Percentiles rank a stretch among this genome's conserved stretches.
phyloP scores from a whole-genome alignment of 108 stramenopile genomes.

The Licmophora abbreviata region DNA sequence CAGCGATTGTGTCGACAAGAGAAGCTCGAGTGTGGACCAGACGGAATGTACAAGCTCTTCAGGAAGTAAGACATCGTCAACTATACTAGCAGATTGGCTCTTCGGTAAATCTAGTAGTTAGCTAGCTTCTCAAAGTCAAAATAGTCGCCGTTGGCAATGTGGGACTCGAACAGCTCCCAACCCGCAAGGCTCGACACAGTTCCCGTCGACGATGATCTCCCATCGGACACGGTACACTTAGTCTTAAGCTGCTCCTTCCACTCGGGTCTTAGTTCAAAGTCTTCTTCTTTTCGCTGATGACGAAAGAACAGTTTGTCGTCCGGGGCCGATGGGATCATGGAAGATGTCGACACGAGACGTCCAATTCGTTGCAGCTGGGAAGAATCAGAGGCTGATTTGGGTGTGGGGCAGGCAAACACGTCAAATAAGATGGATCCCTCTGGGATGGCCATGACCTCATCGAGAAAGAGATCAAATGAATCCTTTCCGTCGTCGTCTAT shows the following conservation, averaged over 20 bases:
- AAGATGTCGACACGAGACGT: slow-evolving; percentile 12
- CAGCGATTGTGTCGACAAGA: slow-evolving; percentile 73
- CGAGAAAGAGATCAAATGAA: slow-evolving; percentile 16
- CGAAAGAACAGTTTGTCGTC: slow-evolving; percentile 25
- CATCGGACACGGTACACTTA: slow-evolving; percentile 7
- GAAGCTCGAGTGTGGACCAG: slow-evolving; percentile 76
- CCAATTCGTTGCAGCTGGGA: slow-evolving; percentile 22
- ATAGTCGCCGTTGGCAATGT: slow-evolving; percentile 14
- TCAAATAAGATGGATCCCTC: slow-evolving; percentile 18
- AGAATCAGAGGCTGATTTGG: slow-evolving; percentile 12
- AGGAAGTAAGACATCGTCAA: slow-evolving; percentile 30
- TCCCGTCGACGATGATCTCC: slow-evolving; percentile 7
- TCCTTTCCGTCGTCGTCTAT: neutral
- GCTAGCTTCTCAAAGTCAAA: slow-evolving; percentile 15
- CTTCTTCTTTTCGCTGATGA: slow-evolving; percentile 31
- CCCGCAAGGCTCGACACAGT: slow-evolving; percentile 16
- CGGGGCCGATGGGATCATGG: slow-evolving; percentile 9
- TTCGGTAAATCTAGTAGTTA: neutral
- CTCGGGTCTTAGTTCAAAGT: slow-evolving; percentile 20
- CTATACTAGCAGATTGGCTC: neutral
- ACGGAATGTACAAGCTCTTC: slow-evolving; percentile 79
- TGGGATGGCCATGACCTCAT: slow-evolving; percentile 10
- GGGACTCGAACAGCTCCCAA: slow-evolving; percentile 20
- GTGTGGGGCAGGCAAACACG: slow-evolving; percentile 22
- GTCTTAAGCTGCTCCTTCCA: slow-evolving; percentile 10